Evolutionary conservation across 2,329 filamentous ascomycete species (phyloP), one percentile per base, ranked within the genome.

Genomic region (Chrysoporthe austroafricana): DNA sequence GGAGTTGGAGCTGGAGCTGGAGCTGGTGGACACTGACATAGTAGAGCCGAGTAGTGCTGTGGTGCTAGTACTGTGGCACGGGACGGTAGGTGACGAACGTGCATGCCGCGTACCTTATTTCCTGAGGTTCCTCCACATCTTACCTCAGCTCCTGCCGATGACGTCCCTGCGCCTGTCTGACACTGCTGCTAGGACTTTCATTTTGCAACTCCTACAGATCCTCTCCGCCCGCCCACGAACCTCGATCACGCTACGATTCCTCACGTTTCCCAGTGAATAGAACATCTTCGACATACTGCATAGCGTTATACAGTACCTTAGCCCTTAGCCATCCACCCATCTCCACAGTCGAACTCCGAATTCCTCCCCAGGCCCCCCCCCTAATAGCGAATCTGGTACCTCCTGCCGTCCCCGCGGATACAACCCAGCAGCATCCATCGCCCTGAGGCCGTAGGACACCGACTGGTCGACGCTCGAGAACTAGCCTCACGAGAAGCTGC

Each of bases 281-380:
- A 57, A 8, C 54, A 57, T 11, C 54, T 39, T n/a, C 54, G 54
- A 21, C 54, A 39, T 39, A 26, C 46, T 11, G n/a, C 34, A 39
- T n/a, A 54, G 44, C 48, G 48, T 21, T 36, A 18, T 34, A 21
- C 48, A 36, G 54, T 32, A 39, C 39, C 9, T 9, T 34, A 14
- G 39, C 32, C 18, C 5, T 39, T 39, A 57, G 32, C 39, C 54
- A 39, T 65, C 66, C 46, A 57, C 42, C 66, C 46, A 57, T 34
- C 56, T 50, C 26, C 2, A 56, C 18, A 61, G 56, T 54, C 32
- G 64, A 67, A 64, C 56, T n/a, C 46, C 56, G 58, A 67, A n/a
- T 32, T 57, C 62, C 34, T 39, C 34, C 14, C 13, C 14, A 21
- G 18, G 39, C 16, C 4, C 2, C 32, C 34, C 54, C 54, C 14